These are phyloP conservation scores for Schizonepeta tenuifolia DNA, from an alignment of 257 asterid genomes.

Conservation along the genomic window DNA sequence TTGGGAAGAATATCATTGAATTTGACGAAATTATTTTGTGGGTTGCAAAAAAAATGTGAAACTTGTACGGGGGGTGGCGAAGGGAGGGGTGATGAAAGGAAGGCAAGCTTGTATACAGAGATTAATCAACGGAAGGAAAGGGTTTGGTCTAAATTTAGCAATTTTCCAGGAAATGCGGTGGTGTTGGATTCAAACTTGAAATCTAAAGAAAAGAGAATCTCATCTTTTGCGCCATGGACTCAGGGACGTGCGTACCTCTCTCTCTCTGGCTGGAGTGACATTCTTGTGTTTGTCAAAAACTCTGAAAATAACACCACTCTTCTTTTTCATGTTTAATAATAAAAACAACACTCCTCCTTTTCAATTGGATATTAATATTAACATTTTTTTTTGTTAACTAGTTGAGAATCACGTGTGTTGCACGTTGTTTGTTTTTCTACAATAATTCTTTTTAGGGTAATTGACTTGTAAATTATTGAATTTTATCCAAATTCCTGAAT, in stretches of 20 bases:
- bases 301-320: not conserved
- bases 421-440: no score
- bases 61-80: slow-evolving; percentile 12
- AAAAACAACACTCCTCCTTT: no score
- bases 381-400: no score
- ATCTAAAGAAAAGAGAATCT: slow-evolving; percentile 18
- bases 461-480: no score
- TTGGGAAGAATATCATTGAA: slow-evolving; percentile 3
- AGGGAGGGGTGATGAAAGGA: slow-evolving; percentile 24
- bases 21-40: not conserved
- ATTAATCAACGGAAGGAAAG: slow-evolving; percentile 27
- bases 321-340: no score
- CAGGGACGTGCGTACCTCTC: not conserved
- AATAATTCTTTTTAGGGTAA: no score
- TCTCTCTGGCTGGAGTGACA: not conserved
- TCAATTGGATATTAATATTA: no score
- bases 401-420: no score
- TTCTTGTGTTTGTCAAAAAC: not conserved
- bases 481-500: no score
- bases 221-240: not conserved
- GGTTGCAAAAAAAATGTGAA: not conserved
- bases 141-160: slow-evolving; percentile 28
- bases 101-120: slow-evolving; percentile 14
- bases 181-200: slow-evolving; percentile 14
- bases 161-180: not conserved